Evolutionary conservation across 768 basidiomycete species (phyloP), one percentile per base, ranked within the genome.

Genomic region (Artomyces pyxidatus): DNA sequence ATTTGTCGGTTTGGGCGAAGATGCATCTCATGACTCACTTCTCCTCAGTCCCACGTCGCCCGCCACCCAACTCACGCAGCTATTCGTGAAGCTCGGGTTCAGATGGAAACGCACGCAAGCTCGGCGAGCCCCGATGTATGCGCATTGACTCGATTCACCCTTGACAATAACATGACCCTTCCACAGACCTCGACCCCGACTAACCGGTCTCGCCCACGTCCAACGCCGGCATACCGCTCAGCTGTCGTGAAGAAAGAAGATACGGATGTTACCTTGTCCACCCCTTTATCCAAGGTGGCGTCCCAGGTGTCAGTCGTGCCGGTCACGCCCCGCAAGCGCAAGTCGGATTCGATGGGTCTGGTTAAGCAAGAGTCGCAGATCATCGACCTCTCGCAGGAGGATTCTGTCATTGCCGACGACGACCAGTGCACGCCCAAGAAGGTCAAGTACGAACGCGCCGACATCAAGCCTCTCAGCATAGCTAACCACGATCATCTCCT

Each of bases 391-490:
- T 35, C 32, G 7, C 17, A 12, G 14, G 32, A 35, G 32, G 14
- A 12, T 8, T 12, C 12, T 12, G 12, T 35, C 32, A 4, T 35
- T 35, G 32, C 12, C 32, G 39, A 41, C 39, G 39, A 41, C 12
- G 11, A 5, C 6, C 11, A 41, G n/a, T 56, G 53, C 42, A 47
- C 55, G n/a, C 48, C 40, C 29, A 38, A 48, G 19, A 35, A 35
- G 32, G 32, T 35, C 17, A 35, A 35, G 32, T 17, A 35, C 17
- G 32, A 35, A 7, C 14, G 17, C 6, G 32, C 42, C 42, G 23
- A 44, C 47, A 37, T 47, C 30, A 17, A 45, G 43, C 51, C 54
- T 6, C 45, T 55, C 30, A 42, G 35, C 12, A n/a, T 42, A 14
- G 14, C 28, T 3, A 46, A 28, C 23, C 26, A 45, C 19, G 12